Conservation (phyloP, 2,329 filamentous ascomycete species). For the Botrytis pseudocinerea region DNA sequence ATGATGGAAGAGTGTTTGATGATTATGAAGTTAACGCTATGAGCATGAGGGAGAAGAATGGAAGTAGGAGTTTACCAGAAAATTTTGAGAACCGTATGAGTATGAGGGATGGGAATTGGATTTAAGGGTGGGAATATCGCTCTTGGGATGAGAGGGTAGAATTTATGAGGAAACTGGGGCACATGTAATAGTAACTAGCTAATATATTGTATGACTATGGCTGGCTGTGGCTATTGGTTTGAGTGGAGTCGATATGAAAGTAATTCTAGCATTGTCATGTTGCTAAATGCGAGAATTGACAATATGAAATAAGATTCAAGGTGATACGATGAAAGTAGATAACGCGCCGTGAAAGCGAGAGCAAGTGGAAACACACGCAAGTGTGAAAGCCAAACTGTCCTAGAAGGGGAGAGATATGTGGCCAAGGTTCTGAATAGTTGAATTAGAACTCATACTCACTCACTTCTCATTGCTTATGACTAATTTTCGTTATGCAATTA, state of each 20-base stretch:
- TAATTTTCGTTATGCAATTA: neutral
- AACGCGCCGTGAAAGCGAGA: neutral
- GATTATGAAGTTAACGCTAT: slow-evolving; percentile 16
- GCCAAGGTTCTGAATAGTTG: neutral
- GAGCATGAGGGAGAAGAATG: slow-evolving; percentile 4
- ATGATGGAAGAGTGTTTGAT: neutral
- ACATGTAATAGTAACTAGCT: neutral
- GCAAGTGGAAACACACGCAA: neutral
- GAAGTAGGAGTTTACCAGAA: neutral
- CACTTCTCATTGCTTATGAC: neutral
- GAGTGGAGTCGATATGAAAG: neutral
- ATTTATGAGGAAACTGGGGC: neutral
- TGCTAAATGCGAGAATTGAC: neutral
- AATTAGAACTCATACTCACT: neutral
- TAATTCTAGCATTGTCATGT: neutral
- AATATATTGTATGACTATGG: neutral
- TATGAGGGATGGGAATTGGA: slow-evolving; percentile 27
- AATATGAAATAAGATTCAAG: neutral
- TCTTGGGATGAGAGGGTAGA: neutral
- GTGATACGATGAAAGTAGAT: neutral
- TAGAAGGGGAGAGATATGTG: neutral
- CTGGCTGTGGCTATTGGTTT: neutral
- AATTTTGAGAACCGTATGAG: neutral
- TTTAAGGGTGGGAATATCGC: slow-evolving; percentile 16
- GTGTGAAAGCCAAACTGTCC: neutral